Percentiles rank a stretch among this genome's conserved stretches.
These are phyloP conservation scores for Zangia roseola DNA, from an alignment of 768 basidiomycete genomes.

Conservation along the genomic window DNA sequence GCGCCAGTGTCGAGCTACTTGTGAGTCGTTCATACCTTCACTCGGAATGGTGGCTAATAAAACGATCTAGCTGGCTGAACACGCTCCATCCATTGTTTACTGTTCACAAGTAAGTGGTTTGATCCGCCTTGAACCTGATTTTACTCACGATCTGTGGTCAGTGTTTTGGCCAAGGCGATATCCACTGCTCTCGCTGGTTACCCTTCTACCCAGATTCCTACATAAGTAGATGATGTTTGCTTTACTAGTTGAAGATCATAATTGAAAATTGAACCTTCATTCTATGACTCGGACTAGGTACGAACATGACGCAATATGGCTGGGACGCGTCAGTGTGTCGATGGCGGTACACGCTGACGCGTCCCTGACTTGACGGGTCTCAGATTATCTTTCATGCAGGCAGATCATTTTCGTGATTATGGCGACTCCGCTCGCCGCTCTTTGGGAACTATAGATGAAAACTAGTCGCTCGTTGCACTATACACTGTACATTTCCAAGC, in stretches of 20 bases:
- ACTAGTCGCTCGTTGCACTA: no score
- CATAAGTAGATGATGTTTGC: conserved; percentile 3
- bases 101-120: conserved; percentile 51
- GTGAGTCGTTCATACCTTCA: conserved; percentile 36
- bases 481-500: no score
- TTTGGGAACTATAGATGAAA: no score
- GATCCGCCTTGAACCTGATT: not conserved
- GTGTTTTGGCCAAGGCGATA: conserved; percentile 52
- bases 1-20: conserved; percentile 67
- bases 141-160: conserved; percentile 20
- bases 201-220: conserved; percentile 5
- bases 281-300: not conserved
- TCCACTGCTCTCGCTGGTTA: conserved; percentile 43
- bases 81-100: conserved; percentile 60
- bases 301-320: no score
- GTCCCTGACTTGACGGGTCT: no score
- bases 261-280: not conserved
- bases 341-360: conserved; percentile 13
- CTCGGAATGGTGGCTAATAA: not conserved
- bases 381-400: no score
- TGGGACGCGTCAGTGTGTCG: not conserved
- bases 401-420: no score
- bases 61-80: conserved; percentile 53
- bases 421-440: no score
- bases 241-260: not conserved